phyloP scores from a whole-genome alignment of 2,329 filamentous ascomycete genomes.

The Paecilomyces formosus region DNA sequence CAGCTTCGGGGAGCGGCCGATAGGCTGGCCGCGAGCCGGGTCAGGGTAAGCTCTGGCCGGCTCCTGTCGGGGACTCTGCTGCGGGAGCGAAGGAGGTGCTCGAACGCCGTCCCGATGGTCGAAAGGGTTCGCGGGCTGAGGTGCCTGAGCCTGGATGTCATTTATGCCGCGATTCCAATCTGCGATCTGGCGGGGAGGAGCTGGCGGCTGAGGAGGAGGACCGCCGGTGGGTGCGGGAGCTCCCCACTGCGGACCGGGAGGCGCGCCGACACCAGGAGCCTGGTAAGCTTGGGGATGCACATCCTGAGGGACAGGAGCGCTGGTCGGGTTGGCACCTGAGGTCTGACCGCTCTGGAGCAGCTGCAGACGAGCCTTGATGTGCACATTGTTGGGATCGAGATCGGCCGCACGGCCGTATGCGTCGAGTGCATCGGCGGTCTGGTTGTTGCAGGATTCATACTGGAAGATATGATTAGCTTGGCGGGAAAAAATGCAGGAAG shows the following conservation, averaged over 20 bases:
- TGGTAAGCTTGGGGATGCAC: slow-evolving; percentile 95
- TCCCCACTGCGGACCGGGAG: slow-evolving; percentile 84
- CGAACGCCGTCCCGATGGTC: slow-evolving; percentile 70
- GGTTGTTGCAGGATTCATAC: slow-evolving; percentile 99
- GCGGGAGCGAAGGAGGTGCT: slow-evolving; percentile 60
- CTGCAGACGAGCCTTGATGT: slow-evolving; percentile 92
- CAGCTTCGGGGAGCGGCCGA: slow-evolving; percentile 54
- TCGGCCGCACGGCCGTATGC: slow-evolving; percentile 93
- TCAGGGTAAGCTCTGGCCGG: slow-evolving; percentile 63
- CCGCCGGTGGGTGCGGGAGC: slow-evolving; percentile 53
- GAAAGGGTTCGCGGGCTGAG: slow-evolving; percentile 66
- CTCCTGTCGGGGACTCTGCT: slow-evolving; percentile 70
- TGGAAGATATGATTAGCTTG: slow-evolving; percentile 27
- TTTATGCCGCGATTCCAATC: slow-evolving; percentile 64
- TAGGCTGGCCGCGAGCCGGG: slow-evolving; percentile 48
- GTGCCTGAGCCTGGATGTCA: slow-evolving; percentile 60
- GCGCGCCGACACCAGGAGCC: slow-evolving; percentile 69
- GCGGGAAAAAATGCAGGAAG: slow-evolving; percentile 26
- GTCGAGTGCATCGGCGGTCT: slow-evolving; percentile 91
- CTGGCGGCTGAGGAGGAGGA: slow-evolving; percentile 50
- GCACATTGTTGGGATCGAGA: slow-evolving; percentile 83
- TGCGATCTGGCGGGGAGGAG: slow-evolving; percentile 54
- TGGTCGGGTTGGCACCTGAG: slow-evolving; percentile 57
- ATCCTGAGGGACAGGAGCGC: slow-evolving; percentile 68
- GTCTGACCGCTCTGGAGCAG: slow-evolving; percentile 72